These are phyloP conservation scores for Alternaria ventricosa DNA, from an alignment of 2,329 filamentous ascomycete species.

Conservation along the genomic window DNA sequence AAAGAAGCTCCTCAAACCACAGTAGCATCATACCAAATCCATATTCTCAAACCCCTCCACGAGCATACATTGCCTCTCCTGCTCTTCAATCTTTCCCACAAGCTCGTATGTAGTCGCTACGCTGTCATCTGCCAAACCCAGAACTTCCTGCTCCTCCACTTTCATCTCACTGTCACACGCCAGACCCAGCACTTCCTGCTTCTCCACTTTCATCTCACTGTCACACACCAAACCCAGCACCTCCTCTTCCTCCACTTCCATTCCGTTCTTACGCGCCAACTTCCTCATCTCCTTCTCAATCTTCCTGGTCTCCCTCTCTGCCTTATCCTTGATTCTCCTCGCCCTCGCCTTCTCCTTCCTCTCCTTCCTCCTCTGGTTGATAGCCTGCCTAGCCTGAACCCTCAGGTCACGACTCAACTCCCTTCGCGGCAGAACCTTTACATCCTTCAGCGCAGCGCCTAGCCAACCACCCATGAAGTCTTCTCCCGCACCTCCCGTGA, in stretches of 20 bases:
- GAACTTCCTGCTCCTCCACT: neutral
- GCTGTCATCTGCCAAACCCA: neutral
- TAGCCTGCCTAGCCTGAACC: neutral
- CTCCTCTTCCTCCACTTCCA: neutral
- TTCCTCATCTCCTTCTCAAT: neutral
- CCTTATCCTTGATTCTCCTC: neutral
- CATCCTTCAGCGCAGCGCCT: rapidly evolving
- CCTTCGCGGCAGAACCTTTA: neutral
- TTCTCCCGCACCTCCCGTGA: neutral
- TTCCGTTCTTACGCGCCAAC: neutral
- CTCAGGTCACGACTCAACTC: neutral
- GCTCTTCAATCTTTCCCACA: rapidly evolving
- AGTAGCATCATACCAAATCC: neutral
- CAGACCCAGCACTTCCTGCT: rapidly evolving
- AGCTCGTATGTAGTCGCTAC: neutral
- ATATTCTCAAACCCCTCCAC: neutral
- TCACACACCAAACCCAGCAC: neutral
- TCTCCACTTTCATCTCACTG: neutral
- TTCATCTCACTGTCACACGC: neutral
- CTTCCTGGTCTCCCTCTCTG: neutral
- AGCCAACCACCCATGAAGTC: neutral
- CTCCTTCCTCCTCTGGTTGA: neutral
- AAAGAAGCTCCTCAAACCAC: neutral
- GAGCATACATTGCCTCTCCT: neutral
- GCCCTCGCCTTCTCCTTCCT: neutral